Conservation (phyloP, 2,329 filamentous ascomycete species). For the Boeremia exigua region DNA sequence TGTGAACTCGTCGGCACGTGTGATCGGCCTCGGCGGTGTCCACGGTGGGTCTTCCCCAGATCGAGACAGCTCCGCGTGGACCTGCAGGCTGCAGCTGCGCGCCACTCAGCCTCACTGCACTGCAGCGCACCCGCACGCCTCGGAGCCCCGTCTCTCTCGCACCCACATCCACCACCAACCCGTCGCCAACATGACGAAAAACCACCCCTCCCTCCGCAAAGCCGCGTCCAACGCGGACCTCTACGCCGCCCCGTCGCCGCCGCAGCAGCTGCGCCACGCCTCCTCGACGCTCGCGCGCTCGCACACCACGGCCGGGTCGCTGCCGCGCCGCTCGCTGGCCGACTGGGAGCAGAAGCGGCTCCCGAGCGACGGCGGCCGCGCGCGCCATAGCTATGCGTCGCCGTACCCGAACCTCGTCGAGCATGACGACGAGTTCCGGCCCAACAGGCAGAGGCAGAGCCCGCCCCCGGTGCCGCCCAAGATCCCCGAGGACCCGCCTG, state of each 20-base stretch:
- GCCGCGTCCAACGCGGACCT: constrained; percentile 46
- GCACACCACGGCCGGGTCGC: constrained; percentile 35
- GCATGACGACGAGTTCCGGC: constrained; percentile 38
- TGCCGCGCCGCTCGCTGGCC: constrained; percentile 28
- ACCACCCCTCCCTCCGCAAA: constrained; percentile 45
- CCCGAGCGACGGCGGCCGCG: constrained; percentile 14
- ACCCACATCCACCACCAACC: neutral
- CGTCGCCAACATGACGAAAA: constrained; percentile 44
- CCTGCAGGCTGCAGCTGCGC: no score
- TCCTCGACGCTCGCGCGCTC: constrained; percentile 38
- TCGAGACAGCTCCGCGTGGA: constrained; percentile 11
- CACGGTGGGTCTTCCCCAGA: constrained; percentile 16
- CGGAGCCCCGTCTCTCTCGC: neutral
- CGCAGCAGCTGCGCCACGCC: constrained; percentile 34
- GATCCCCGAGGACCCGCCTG: constrained; percentile 30
- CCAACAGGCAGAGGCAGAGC: constrained; percentile 31
- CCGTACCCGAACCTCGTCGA: constrained; percentile 41
- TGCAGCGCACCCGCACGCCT: constrained; percentile 3
- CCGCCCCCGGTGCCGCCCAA: constrained; percentile 49
- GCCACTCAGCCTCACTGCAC: no score
- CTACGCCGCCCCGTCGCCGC: constrained; percentile 44
- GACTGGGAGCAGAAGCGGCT: constrained; percentile 24
- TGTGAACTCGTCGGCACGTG: no score
- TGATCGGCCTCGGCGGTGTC: no score
- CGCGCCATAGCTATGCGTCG: constrained; percentile 40